Evolutionary conservation across 768 basidiomycete genomes (phyloP), one percentile per base, ranked within the genome.

Genomic region (Phanerochaete carnosa): DNA sequence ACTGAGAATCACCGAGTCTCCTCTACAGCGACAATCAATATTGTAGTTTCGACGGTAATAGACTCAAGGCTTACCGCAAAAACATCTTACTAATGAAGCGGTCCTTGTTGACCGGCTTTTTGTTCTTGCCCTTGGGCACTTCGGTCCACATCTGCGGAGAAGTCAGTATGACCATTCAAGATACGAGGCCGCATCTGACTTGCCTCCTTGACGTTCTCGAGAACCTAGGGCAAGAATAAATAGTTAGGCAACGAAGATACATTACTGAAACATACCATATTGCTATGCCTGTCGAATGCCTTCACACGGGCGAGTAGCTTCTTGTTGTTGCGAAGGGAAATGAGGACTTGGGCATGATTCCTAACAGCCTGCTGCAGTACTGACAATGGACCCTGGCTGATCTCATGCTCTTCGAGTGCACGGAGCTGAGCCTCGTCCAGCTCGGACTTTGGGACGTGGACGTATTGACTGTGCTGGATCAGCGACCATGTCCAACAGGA

Each of bases 1-100:
- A 98, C 96, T 91, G 56, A 98, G 82, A 65, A 99, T 97, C 15
- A 99, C 97, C 26, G 96, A 98, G 75, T 98, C 96, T 25, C 97
- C 97, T 49, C 95, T 94, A 57, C 33, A 11, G 43, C 23, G 37
- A 60, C 37, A 16, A 43, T 49, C 49, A 47, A 33, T 47, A 25
- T 12, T 53, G 25, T 37, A 58, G 45, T 46, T 33, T 9, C 16
- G n/a, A 33, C 16, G 33, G 13, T 4, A n/a, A 12, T 30, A 56
- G 19, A 32, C 30, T 29, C 11, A 51, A 32, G 2, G 74, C 86
- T 55, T 68, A 90, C 92, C 94, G 84, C 63, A 98, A 77, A 76
- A 96, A 98, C 94, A 99, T 96, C 79, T 98, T 99, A 74, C 94
- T 96, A 74, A 99, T 96, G 79, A 98, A 99, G 51, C 97, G 85